A percentile compares a stretch with the other conserved stretches of the same genome.
These are phyloP conservation scores for Colletotrichum orbiculare DNA, from an alignment of 2,329 filamentous ascomycete genomes.

Conservation along the genomic window DNA sequence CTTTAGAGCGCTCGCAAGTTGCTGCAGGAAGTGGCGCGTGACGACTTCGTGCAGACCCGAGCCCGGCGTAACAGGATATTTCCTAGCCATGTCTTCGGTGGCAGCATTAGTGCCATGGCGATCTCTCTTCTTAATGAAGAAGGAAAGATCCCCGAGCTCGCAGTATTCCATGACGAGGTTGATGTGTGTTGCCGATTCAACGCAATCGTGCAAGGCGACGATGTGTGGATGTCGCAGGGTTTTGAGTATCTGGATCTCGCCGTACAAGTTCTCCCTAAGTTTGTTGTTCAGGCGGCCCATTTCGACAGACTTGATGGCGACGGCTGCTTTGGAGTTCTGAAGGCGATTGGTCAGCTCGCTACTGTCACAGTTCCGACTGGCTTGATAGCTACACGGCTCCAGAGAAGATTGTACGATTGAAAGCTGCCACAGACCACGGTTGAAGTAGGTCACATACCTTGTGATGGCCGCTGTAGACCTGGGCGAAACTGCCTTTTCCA, in stretches of 20 bases:
- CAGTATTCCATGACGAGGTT: slow-evolving; percentile 99
- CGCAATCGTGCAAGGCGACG: slow-evolving; percentile 93
- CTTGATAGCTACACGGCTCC: slow-evolving; percentile 1
- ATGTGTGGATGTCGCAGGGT: slow-evolving; percentile 96
- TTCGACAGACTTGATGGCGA: slow-evolving; percentile 97
- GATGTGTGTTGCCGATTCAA: slow-evolving; percentile 88
- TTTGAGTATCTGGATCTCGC: slow-evolving; percentile 95
- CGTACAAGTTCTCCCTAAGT: slow-evolving; percentile 93
- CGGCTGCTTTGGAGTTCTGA: slow-evolving; percentile 82
- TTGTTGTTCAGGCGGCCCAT: slow-evolving; percentile 92
- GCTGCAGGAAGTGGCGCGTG: slow-evolving; percentile 94
- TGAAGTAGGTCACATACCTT: slow-evolving; percentile 68
- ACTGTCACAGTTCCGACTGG: not conserved
- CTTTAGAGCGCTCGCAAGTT: slow-evolving; percentile 89
- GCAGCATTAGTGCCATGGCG: slow-evolving; percentile 82
- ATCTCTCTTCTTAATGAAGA: slow-evolving; percentile 95
- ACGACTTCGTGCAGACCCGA: slow-evolving; percentile 97
- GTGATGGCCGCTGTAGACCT: slow-evolving; percentile 89
- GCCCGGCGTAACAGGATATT: slow-evolving; percentile 85
- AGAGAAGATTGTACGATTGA: not conserved
- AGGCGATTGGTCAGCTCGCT: slow-evolving; percentile 19
- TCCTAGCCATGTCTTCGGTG: slow-evolving; percentile 89
- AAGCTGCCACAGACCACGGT: not conserved
- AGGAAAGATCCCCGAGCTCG: slow-evolving; percentile 90
- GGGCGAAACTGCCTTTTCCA: slow-evolving; percentile 96